phyloP scores from a whole-genome alignment of 768 basidiomycete genomes.

The Boletus huronensis region DNA sequence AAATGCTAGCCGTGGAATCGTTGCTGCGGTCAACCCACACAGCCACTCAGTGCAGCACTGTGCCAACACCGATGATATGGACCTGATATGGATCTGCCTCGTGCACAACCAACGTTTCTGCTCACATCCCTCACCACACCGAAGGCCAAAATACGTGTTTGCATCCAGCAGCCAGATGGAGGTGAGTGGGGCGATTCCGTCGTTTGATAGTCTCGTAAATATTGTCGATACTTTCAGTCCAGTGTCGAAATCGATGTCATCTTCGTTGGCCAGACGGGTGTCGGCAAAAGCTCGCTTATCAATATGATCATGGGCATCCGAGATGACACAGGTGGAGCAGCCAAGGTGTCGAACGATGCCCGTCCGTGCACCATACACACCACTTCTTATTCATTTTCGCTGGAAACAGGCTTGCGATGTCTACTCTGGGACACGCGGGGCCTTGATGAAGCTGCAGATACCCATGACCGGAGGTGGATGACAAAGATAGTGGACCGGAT shows the following conservation, averaged over 20 bases:
- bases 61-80: not conserved
- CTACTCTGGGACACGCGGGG: slow-evolving; percentile 28
- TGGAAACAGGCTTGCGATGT: slow-evolving; percentile 6
- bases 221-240: slow-evolving; percentile 3
- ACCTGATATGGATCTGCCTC: slow-evolving; percentile 26
- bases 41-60: not conserved
- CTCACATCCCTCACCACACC: slow-evolving; percentile 5
- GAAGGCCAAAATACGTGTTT: not conserved
- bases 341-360: slow-evolving; percentile 18
- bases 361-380: slow-evolving; percentile 18
- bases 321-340: slow-evolving; percentile 4
- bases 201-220: slow-evolving; percentile 1
- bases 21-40: too few species aligned
- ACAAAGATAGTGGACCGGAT: slow-evolving; percentile 10
- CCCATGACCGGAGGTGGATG: slow-evolving; percentile 1
- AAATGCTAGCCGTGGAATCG: too few species aligned
- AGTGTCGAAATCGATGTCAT: slow-evolving; percentile 14
- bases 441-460: slow-evolving; percentile 20
- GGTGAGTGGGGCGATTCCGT: slow-evolving; percentile 9
- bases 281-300: slow-evolving; percentile 25
- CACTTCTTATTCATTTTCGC: slow-evolving; percentile 1
- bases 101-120: slow-evolving; percentile 8
- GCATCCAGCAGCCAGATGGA: slow-evolving; percentile 14
- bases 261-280: slow-evolving; percentile 25
- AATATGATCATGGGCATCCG: slow-evolving; percentile 21